Percentiles rank a stretch among this genome's conserved stretches.
Evolutionary conservation across 2,329 filamentous ascomycete species (phyloP).

Genomic region (Penicillium sp.): DNA sequence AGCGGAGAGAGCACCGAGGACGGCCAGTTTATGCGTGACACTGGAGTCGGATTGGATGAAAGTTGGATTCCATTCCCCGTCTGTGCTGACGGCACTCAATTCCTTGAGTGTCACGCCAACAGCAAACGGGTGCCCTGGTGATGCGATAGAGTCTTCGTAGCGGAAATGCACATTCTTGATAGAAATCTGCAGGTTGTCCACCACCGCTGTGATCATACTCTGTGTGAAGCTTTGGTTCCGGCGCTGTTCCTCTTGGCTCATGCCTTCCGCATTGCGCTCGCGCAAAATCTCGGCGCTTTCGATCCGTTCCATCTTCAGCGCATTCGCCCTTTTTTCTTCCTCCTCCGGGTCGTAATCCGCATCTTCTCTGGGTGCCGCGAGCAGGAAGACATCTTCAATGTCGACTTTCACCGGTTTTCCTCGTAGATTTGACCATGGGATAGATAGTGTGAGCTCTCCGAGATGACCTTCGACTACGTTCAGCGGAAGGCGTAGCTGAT

Average conservation of each 20-base stretch:
- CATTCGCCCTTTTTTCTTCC: conserved; percentile 78
- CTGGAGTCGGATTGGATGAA: conserved; percentile 85
- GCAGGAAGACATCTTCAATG: conserved; percentile 93
- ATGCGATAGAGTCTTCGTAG: conserved; percentile 96
- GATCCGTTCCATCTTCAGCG: conserved; percentile 98
- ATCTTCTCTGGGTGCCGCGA: conserved; percentile 94
- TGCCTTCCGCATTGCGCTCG: conserved; percentile 85
- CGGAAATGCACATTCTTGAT: conserved; percentile 98
- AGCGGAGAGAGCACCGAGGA: conserved; percentile 80
- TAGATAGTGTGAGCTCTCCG: conserved; percentile 83
- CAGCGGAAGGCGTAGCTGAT: conserved; percentile 92
- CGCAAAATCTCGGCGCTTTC: conserved; percentile 94
- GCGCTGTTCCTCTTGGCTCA: conserved; percentile 92
- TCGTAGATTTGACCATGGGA: conserved; percentile 95
- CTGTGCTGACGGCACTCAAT: conserved; percentile 94
- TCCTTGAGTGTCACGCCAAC: conserved; percentile 89
- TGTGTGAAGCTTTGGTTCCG: conserved; percentile 98
- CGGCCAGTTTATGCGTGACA: conserved; percentile 90
- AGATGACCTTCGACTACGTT: conserved; percentile 96
- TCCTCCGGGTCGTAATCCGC: conserved; percentile 90
- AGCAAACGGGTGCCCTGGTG: conserved; percentile 91
- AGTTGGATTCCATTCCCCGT: conserved; percentile 90
- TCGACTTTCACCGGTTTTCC: conserved; percentile 92
- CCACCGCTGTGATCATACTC: conserved; percentile 90
- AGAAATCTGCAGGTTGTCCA: conserved; percentile 96